Base-by-base conservation (phyloP, 116 monocot genomes). In the Cymodocea nodosa region DNA sequence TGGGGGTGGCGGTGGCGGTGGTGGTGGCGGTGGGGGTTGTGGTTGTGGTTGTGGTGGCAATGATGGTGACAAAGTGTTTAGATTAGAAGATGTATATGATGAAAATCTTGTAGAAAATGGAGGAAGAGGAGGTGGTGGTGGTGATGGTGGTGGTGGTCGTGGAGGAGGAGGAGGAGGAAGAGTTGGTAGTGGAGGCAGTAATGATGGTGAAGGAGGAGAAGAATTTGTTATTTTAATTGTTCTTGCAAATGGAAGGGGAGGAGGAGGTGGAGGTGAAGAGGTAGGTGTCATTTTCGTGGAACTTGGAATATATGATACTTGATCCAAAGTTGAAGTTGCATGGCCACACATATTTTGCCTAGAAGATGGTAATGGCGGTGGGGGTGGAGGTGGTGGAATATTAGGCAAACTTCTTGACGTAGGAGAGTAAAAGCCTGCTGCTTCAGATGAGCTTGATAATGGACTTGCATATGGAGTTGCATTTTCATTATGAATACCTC, bases 41-140 rank as follows among this genome's bases (percentile, higher is more conserved):
- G 76, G 60, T 69, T 59, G 73, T 56, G 69, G 76, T 58, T 50
- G 54, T 40, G 61, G 48, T 59, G 75, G 62, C 15, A 54, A 67
- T 58, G 66, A 58, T 50, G 62, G n/a, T 63, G 66, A 24, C 24
- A 30, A 23, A 39, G 17, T 8, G 16, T 22, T 56, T 56, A 20
- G 56, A n/a, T 51, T 51, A 20, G 15, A 49, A 51, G 66, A 51
- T 25, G 52, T 14, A n/a, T 17, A n/a, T 18, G 24, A 7, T 11
- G 8, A 36, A 16, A 11, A 14, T 35, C 62, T 35, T 30, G 30
- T 24, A 64, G 52, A 2, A 54, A 24, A 23, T 34, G 52, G 50
- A 67, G 34, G 50, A 40, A 52, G 56, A 37, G 56, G 68, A 7
- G 68, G 56, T n/a, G 68, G 68, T 22, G 58, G 14, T 18, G 50